A percentile compares a stretch with the other conserved stretches of the same genome.
phyloP scores from a whole-genome alignment of 257 asterid genomes.

The Solanum bulbocastanum region DNA sequence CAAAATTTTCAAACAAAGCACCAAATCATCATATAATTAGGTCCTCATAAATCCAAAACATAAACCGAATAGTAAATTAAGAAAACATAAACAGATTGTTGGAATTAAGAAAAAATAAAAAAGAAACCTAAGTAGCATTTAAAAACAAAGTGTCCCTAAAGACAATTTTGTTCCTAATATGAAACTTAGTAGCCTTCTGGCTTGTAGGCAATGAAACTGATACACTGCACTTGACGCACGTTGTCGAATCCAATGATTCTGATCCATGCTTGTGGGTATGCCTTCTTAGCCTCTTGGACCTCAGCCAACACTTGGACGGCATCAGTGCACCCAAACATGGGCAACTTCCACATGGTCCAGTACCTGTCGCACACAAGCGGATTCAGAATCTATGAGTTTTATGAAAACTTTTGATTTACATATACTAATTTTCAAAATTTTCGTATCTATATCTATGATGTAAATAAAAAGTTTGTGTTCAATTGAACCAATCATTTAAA shows the following conservation, averaged over 20 bases:
- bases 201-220: constrained; percentile 27
- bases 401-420: too few relatives aligned
- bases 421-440: not conserved
- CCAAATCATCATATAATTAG: not conserved
- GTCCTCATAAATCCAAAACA: constrained; percentile 18
- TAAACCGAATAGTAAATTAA: not conserved
- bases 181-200: constrained; percentile 1
- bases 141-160: not conserved
- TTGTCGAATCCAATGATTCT: constrained; percentile 48
- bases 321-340: constrained; percentile 54
- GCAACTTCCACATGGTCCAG: constrained; percentile 61
- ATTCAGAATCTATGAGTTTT: not conserved
- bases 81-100: not conserved
- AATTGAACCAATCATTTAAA: not conserved
- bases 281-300: constrained; percentile 18
- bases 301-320: constrained; percentile 30
- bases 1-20: not conserved
- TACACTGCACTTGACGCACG: constrained; percentile 26
- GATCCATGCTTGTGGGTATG: constrained; percentile 16
- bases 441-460: not conserved
- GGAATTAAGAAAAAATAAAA: not conserved
- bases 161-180: not conserved
- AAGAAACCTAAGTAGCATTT: not conserved
- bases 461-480: not conserved
- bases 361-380: not conserved